Percentiles rank a stretch among this genome's conserved stretches.
Evolutionary conservation across 2,329 filamentous ascomycete species (phyloP).

Genomic region (Cordyceps javanica): DNA sequence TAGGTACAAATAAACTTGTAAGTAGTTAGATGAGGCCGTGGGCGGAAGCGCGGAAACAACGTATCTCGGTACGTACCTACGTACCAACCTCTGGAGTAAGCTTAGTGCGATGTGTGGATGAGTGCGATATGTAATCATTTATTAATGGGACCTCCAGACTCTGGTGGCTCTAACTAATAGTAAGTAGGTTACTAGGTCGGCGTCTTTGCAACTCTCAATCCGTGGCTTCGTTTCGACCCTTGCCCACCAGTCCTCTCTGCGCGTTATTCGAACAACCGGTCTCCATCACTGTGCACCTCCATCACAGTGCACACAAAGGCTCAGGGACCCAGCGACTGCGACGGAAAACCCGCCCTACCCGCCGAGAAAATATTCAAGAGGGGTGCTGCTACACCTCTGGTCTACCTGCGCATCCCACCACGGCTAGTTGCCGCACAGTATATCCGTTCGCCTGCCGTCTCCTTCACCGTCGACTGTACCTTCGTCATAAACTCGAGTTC

Average conservation of each 20-base stretch:
- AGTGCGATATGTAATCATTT: slow-evolving; percentile 5
- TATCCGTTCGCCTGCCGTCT: background rate
- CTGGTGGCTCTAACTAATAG: background rate
- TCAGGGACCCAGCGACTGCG: background rate
- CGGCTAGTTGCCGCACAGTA: background rate
- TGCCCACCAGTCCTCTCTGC: background rate
- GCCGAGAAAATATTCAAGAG: slow-evolving; percentile 4
- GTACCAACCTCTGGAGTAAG: too few relatives aligned
- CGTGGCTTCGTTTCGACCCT: background rate
- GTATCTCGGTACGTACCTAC: too few relatives aligned
- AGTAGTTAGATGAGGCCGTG: too few relatives aligned
- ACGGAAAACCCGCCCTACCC: background rate
- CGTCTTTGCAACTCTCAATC: background rate
- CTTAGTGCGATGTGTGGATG: too few relatives aligned
- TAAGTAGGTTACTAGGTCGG: too few relatives aligned
- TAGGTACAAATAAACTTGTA: too few relatives aligned
- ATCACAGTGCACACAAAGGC: background rate
- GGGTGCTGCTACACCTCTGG: background rate
- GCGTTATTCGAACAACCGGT: background rate
- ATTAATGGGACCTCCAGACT: background rate
- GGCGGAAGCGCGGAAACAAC: background rate
- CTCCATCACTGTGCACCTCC: background rate
- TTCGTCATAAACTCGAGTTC: background rate
- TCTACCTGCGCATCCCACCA: background rate
- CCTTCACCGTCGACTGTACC: background rate